Evolutionary conservation across 169 alveolate genomes (phyloP), one percentile per base, ranked within the genome.

Genomic region (Cryptosporidium sp.): DNA sequence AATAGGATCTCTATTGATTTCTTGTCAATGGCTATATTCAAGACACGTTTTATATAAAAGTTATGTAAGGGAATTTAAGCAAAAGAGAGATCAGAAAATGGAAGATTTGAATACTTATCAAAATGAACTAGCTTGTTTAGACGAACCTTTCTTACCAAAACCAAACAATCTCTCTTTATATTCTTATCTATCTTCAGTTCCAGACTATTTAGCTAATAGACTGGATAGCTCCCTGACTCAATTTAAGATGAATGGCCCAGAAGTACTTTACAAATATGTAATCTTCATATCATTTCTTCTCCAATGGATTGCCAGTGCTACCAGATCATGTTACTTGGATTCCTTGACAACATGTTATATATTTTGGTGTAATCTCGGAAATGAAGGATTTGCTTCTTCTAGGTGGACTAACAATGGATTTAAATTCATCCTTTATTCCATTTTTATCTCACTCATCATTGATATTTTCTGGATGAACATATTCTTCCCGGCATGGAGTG

Each of bases 291-390:
- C 89, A n/a, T 80, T 80, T 26, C 55, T 59, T 5, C 80, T 80
- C 8, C 89, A 80, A 39, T 80, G 89, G 89, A 80, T 80, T 62
- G 80, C 89, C 4, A 80, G 89, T 45, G 71, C 89, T 21, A 80
- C 71, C 10, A 80, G 89, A 31, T 80, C 89, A 10, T 67, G 71
- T n/a, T 80, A 62, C 55, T 55, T 80, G 21, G 89, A 80, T 48
- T 62, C 80, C 12, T 12, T 80, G 26, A 80, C 68, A 8, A 80
- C 89, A 9, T 62, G 80, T 50, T 80, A 80, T 55, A 80, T 80
- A 62, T 80, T 80, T 65, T 80, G 89, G 89, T 80, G 89, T 48
- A 65, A 80, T 65, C 68, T 80, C 12, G 89, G 89, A 16, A 80
- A 59, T 45, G 80, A 80, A 2, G 68, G 75, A 12, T 62, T 62